Percentiles rank a stretch among this genome's conserved stretches.
phyloP scores from a whole-genome alignment of 164 flowering plant genomes.

The Annona cherimola region DNA sequence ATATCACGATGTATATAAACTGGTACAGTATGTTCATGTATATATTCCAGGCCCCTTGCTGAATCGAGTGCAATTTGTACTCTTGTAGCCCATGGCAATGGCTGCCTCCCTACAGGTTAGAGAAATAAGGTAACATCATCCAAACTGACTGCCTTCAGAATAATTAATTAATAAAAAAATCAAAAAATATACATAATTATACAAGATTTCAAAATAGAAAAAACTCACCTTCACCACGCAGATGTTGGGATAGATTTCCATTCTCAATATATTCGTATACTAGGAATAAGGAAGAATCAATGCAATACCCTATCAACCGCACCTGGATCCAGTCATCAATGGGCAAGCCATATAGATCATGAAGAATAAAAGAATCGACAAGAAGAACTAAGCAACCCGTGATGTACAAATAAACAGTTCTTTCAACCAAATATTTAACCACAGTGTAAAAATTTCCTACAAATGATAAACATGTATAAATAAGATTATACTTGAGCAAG shows the following conservation, averaged over 20 bases:
- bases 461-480: neutral
- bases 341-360: neutral
- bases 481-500: neutral
- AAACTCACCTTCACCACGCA: slow-evolving; percentile 60
- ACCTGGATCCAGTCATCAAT: slow-evolving; percentile 41
- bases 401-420: neutral
- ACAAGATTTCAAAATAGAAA: no score
- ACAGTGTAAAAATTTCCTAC: neutral
- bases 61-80: slow-evolving; percentile 96
- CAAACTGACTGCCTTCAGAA: neutral
- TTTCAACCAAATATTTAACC: neutral
- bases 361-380: neutral
- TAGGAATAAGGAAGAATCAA: slow-evolving; percentile 68
- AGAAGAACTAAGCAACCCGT: neutral
- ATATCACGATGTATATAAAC: slow-evolving; percentile 95
- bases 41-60: slow-evolving; percentile 96
- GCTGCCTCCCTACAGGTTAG: slow-evolving; percentile 43
- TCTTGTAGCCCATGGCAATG: slow-evolving; percentile 72
- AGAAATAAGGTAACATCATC: neutral
- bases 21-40: slow-evolving; percentile 94
- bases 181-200: no score
- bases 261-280: slow-evolving; percentile 88
- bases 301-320: slow-evolving; percentile 89
- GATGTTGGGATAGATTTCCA: slow-evolving; percentile 80
- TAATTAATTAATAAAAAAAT: no score